Conservation (phyloP, 164 flowering plant genomes). For the Nymphaea colorata region DNA sequence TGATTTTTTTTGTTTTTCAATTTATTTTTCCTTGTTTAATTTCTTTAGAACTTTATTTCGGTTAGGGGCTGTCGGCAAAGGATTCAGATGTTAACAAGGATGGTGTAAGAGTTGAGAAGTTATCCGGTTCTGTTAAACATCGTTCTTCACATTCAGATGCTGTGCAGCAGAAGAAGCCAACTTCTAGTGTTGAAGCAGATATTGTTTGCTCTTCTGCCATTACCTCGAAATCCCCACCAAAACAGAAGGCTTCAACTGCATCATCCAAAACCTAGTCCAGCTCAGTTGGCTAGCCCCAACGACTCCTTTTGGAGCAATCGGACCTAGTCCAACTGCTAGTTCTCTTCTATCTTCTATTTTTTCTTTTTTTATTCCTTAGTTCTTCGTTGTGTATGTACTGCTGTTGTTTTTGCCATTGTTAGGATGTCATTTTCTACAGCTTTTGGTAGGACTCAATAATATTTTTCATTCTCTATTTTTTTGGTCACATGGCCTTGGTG, state of each 20-base stretch:
- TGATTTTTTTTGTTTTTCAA: background rate
- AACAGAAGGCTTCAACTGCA: conserved; percentile 73
- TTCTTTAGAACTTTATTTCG: background rate
- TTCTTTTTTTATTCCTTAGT: no score
- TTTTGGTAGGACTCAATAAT: no score
- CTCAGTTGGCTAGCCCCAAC: no score
- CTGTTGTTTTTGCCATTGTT: no score
- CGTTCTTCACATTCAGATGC: conserved; percentile 29
- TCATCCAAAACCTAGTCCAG: conserved; percentile 52
- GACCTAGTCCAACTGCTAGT: no score
- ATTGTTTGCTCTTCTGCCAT: conserved; percentile 44
- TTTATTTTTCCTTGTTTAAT: background rate
- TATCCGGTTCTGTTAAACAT: conserved; percentile 28
- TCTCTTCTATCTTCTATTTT: no score
- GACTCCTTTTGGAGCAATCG: no score
- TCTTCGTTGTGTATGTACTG: no score
- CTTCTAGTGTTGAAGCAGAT: conserved; percentile 80
- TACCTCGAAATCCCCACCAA: conserved; percentile 47
- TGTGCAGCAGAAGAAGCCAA: conserved; percentile 46
- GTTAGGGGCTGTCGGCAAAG: conserved; percentile 25
- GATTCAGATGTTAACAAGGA: conserved; percentile 39
- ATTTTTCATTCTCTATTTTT: no score
- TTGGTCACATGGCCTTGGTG: no score
- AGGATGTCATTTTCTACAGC: no score
- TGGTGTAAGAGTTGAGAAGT: conserved; percentile 43